Evolutionary conservation across 441 rosid genomes (phyloP).

Genomic region (Croton setiger): DNA sequence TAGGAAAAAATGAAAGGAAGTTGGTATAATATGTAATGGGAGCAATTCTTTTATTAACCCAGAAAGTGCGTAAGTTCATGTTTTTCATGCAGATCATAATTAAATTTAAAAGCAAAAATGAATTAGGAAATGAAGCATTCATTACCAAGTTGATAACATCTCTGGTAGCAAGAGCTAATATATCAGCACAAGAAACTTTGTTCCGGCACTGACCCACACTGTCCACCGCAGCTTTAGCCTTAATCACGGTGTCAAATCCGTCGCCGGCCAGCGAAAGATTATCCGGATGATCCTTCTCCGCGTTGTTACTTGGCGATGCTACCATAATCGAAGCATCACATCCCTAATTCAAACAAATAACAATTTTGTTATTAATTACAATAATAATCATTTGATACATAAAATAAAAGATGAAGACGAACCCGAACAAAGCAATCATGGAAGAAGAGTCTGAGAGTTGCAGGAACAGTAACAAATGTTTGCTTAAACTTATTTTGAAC

Average conservation of each 20-base stretch:
- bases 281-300: conserved; percentile 86
- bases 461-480: conserved; percentile 74
- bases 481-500: conserved; percentile 59
- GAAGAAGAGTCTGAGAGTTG: conserved; percentile 64
- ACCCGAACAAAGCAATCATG: conserved; percentile 77
- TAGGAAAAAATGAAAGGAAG: too few species aligned
- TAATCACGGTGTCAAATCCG: conserved; percentile 79
- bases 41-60: too few species aligned
- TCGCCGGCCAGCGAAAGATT: conserved; percentile 81
- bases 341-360: conserved; percentile 36
- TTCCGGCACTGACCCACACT: conserved; percentile 51
- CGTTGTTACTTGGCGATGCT: conserved; percentile 46
- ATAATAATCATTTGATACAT: too few species aligned
- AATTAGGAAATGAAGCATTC: neutral
- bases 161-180: conserved; percentile 75
- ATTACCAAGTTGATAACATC: conserved; percentile 67
- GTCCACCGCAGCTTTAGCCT: conserved; percentile 74
- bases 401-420: neutral
- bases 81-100: too few species aligned
- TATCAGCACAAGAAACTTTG: conserved; percentile 86
- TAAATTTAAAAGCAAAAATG: too few species aligned
- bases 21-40: too few species aligned
- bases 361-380: too few species aligned
- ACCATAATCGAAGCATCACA: conserved; percentile 81
- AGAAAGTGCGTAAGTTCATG: too few species aligned